These are phyloP conservation scores for Cystofilobasidium capitatum DNA, from an alignment of 768 basidiomycete genomes.

Conservation along the genomic window DNA sequence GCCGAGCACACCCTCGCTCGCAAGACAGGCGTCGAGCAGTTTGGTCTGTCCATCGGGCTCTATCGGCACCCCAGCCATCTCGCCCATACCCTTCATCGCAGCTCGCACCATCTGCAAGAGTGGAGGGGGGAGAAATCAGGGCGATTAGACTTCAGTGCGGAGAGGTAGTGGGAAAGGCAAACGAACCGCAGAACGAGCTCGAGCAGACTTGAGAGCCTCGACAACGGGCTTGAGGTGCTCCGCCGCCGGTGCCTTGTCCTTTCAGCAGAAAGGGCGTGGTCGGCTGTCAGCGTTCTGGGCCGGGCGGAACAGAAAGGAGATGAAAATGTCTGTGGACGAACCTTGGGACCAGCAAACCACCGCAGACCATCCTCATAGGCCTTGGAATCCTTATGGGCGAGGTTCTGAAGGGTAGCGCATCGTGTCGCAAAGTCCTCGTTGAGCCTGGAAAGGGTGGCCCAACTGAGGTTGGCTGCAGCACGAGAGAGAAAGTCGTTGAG, in stretches of 20 bases:
- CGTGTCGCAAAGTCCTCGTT: conserved; percentile 15
- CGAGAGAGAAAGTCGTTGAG: neutral
- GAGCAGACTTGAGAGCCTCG: conserved; percentile 8
- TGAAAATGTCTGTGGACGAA: no score
- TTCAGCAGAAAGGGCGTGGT: neutral
- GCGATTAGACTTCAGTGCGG: neutral
- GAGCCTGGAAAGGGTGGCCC: conserved; percentile 6
- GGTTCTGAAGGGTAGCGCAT: neutral
- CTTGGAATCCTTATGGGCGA: conserved; percentile 6
- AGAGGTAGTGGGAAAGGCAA: neutral
- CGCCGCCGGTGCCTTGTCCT: neutral
- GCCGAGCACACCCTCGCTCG: conserved; percentile 74
- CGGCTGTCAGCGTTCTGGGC: no score
- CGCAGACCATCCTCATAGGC: conserved; percentile 14
- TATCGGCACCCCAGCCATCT: conserved; percentile 64
- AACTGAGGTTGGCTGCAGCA: conserved; percentile 5
- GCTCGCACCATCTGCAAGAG: conserved; percentile 55
- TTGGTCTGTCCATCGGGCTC: conserved; percentile 80
- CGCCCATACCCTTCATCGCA: conserved; percentile 78
- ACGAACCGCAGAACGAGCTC: conserved; percentile 5
- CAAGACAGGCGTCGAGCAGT: conserved; percentile 66
- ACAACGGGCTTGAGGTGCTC: conserved; percentile 7
- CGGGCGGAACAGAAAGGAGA: neutral
- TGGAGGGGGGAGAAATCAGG: neutral
- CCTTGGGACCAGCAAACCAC: neutral